phyloP scores from a whole-genome alignment of 345 rosid genomes.

The Viola odorata region DNA sequence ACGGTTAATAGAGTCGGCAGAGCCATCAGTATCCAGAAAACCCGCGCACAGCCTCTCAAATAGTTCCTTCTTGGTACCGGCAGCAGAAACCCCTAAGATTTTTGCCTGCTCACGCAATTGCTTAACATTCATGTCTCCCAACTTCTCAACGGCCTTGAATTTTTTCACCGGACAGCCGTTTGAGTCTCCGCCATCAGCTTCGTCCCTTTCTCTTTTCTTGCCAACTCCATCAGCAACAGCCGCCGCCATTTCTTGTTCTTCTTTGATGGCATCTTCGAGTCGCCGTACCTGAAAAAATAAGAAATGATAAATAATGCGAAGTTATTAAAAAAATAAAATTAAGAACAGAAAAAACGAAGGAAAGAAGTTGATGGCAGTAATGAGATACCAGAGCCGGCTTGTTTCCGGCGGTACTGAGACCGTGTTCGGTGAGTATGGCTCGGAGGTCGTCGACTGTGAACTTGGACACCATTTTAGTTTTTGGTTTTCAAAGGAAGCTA shows the following conservation, averaged over 20 bases:
- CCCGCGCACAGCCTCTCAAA: slow-evolving; percentile 52
- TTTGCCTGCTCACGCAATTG: slow-evolving; percentile 68
- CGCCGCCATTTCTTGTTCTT: slow-evolving; percentile 18
- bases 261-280: slow-evolving; percentile 46
- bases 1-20: slow-evolving; percentile 23
- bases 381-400: slow-evolving; percentile 47
- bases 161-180: slow-evolving; percentile 22
- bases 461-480: slow-evolving; percentile 40
- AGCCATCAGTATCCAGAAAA: slow-evolving; percentile 11
- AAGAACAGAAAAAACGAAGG: background rate
- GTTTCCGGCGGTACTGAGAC: slow-evolving; percentile 57
- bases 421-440: slow-evolving; percentile 55
- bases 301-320: background rate
- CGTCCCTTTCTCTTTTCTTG: slow-evolving; percentile 42
- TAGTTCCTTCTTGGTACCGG: slow-evolving; percentile 68
- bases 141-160: slow-evolving; percentile 39
- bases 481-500: background rate
- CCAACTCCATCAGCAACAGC: slow-evolving; percentile 3
- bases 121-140: slow-evolving; percentile 53
- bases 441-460: slow-evolving; percentile 70
- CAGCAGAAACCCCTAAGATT: slow-evolving; percentile 40
- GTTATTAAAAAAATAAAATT: background rate
- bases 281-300: slow-evolving; percentile 46
- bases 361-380: background rate
- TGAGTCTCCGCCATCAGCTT: background rate